Evolutionary conservation across 2,329 filamentous ascomycete species (phyloP).

Genomic region (Scytalidium sp.): DNA sequence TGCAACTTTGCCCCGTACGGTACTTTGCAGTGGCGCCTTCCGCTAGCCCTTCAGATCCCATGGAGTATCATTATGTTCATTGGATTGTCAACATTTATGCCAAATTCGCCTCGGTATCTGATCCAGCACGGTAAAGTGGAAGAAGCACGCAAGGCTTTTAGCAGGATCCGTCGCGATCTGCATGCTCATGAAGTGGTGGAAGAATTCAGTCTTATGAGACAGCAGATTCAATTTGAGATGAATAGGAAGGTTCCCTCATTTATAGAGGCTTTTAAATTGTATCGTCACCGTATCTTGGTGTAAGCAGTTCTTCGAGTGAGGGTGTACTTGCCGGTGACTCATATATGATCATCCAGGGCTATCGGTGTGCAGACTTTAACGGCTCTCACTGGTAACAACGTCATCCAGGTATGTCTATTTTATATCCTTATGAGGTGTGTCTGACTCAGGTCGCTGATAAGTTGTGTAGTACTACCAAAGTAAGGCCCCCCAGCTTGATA

Average conservation of each 20-base stretch:
- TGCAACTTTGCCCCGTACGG: slow-evolving; percentile 51
- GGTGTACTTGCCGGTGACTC: slow-evolving; percentile 6
- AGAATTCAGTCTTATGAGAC: slow-evolving; percentile 51
- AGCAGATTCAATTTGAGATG: slow-evolving; percentile 54
- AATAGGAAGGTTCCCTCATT: slow-evolving; percentile 49
- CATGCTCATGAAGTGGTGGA: slow-evolving; percentile 39
- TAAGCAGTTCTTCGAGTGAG: slow-evolving; percentile 20
- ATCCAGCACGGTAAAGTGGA: slow-evolving; percentile 46
- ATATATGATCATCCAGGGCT: slow-evolving; percentile 27
- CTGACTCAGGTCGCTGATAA: background rate
- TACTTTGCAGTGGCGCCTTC: slow-evolving; percentile 49
- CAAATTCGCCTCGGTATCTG: slow-evolving; percentile 51
- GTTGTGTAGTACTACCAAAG: slow-evolving; percentile 28
- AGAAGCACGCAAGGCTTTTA: slow-evolving; percentile 43
- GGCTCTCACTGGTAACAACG: slow-evolving; percentile 52
- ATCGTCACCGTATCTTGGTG: slow-evolving; percentile 47
- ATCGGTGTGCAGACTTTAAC: slow-evolving; percentile 57
- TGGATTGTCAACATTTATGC: slow-evolving; percentile 53
- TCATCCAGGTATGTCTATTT: slow-evolving; percentile 45
- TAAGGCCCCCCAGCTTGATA: background rate
- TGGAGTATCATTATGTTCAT: slow-evolving; percentile 52
- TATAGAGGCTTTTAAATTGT: slow-evolving; percentile 47
- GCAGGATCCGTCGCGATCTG: slow-evolving; percentile 43
- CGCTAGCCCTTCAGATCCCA: slow-evolving; percentile 50
- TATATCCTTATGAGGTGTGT: background rate